A percentile compares a stretch with the other conserved stretches of the same genome.
Evolutionary conservation across 2,329 filamentous ascomycete genomes (phyloP).

Genomic region (Aspergillus sp.): DNA sequence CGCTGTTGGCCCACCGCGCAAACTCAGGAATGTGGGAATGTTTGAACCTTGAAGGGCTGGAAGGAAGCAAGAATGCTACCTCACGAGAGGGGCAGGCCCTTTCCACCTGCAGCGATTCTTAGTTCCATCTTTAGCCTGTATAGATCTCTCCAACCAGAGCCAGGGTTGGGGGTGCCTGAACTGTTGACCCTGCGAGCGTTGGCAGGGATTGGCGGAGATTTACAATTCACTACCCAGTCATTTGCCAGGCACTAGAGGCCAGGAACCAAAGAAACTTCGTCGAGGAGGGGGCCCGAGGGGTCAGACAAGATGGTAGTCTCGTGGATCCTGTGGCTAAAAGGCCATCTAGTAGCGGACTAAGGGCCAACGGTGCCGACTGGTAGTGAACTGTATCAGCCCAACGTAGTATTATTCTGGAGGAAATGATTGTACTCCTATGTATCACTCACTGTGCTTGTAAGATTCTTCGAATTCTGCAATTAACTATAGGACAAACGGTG

Average conservation of each 20-base stretch:
- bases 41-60: not conserved
- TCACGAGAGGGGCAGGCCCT: not conserved
- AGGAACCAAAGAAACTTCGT: not conserved
- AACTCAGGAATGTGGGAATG: constrained; percentile 2
- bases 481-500: no score
- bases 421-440: no score
- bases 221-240: not conserved
- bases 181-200: not conserved
- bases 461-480: no score
- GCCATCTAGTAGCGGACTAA: constrained; percentile 6
- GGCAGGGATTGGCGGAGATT: not conserved
- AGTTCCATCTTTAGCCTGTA: not conserved
- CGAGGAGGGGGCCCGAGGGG: constrained; percentile 1
- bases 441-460: no score
- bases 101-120: constrained; percentile 1
- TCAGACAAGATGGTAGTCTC: not conserved
- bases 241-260: not conserved
- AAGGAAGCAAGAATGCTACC: constrained; percentile 1
- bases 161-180: not conserved
- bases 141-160: constrained; percentile 7
- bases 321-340: constrained; percentile 4
- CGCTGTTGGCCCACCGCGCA: not conserved
- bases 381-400: constrained; percentile 3
- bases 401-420: not conserved
- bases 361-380: constrained; percentile 6